Base-by-base conservation (phyloP, 177 flowering plant species). In the Tripterygium wilfordii region DNA sequence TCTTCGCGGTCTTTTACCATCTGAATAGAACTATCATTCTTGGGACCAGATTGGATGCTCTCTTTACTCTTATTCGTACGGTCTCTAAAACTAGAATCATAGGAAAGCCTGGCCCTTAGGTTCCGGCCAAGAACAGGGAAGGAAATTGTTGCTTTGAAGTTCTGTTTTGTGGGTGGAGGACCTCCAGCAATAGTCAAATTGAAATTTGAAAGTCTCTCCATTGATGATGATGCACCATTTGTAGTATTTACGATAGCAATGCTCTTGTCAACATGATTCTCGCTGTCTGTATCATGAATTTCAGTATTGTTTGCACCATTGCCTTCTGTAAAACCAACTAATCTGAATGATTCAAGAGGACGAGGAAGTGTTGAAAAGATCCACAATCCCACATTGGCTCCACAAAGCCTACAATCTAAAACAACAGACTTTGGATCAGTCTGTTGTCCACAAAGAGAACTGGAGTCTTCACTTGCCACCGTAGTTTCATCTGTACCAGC, bases 311-410 rank as follows among this genome's bases (percentile, higher is more conserved):
- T 62, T 61, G 49, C 58, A 54, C 56, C 56, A 64, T 52, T 48
- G 21, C 62, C 57, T 54, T 78, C 87, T 10, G 83, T 31, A 63
- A 45, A 62, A 51, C 88, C 88, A 38, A 77, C 74, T 26, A 94
- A 42, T 61, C 83, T 78, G 46, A 77, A 48, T 42, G 73, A 58
- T 49, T 94, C 96, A 48, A 80, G 23, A 35, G 99, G 99, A 21
- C 68, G 63, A 2, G 74, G 72, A 54, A 78, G 72, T 36, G 71
- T 74, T 15, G 66, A 45, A 63, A 90, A 94, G 33, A 85, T 74
- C 97, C 99, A 90, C 30, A 90, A 63, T 44, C 96, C 97, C 63
- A 85, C 79, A 49, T 77, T 81, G 33, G 97, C 96, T 30, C 96
- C 95, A 70, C 99, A 90, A 35, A 81, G 73, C 66, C 36, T 72